Evolutionary conservation across 768 basidiomycete genomes (phyloP).

Genomic region (Lactifluus hygrophoroides): DNA sequence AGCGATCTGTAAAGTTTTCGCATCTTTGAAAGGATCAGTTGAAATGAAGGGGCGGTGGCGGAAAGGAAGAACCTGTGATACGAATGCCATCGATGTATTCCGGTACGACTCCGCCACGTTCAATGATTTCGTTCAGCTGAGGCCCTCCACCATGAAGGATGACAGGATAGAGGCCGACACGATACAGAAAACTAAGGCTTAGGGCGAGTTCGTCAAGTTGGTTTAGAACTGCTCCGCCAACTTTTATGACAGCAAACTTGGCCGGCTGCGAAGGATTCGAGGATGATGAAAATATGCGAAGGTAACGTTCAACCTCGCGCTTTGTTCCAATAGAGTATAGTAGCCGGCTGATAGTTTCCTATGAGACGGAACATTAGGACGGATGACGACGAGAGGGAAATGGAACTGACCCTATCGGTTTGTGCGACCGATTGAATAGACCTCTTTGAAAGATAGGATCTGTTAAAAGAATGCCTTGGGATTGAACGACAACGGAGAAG

Average conservation of each 20-base stretch:
- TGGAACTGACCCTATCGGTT: constrained; percentile 56
- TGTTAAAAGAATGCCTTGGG: constrained; percentile 23
- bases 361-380: constrained; percentile 1
- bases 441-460: constrained; percentile 22
- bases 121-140: constrained; percentile 89
- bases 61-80: constrained; percentile 63
- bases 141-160: constrained; percentile 96
- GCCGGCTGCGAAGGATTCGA: constrained; percentile 84
- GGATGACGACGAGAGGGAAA: not conserved
- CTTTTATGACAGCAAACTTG: constrained; percentile 96
- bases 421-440: constrained; percentile 57
- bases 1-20: constrained; percentile 90
- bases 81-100: constrained; percentile 98
- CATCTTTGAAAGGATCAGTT: constrained; percentile 42
- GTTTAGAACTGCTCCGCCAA: constrained; percentile 92
- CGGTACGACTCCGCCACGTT: constrained; percentile 85
- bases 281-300: constrained; percentile 95
- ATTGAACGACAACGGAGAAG: constrained; percentile 36
- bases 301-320: constrained; percentile 95
- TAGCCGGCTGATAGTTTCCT: constrained; percentile 97
- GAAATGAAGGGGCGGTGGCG: not conserved
- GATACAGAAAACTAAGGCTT: constrained; percentile 92
- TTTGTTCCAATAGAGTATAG: constrained; percentile 96
- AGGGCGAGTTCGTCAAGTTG: constrained; percentile 90
- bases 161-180: constrained; percentile 96